Conservation (phyloP, 1,284 basidiomycete genomes). For the Phylloporus gajari region DNA sequence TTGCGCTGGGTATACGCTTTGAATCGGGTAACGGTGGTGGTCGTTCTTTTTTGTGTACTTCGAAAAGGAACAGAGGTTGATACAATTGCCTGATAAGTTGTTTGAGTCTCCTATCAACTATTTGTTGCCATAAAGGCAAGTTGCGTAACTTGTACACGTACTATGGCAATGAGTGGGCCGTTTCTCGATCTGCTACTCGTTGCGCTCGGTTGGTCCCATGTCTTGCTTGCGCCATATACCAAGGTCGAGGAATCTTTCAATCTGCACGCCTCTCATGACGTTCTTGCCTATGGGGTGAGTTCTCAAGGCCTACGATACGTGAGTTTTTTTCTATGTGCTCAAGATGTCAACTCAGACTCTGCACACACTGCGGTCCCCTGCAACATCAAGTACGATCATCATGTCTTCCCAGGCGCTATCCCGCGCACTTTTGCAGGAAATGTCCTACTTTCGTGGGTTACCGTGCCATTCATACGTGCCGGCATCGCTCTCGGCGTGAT, state of each 20-base stretch:
- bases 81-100: constrained; percentile 44
- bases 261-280: constrained; percentile 91
- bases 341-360: constrained; percentile 11
- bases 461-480: constrained; percentile 57
- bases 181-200: constrained; percentile 68
- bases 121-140: too few relatives aligned
- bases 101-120: too few relatives aligned
- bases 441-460: constrained; percentile 65
- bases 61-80: constrained; percentile 70
- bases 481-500: constrained; percentile 56
- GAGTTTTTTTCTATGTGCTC: constrained; percentile 36
- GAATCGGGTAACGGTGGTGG: constrained; percentile 56
- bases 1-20: constrained; percentile 45
- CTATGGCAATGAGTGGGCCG: constrained; percentile 14
- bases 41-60: constrained; percentile 69
- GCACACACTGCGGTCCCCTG: constrained; percentile 3
- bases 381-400: constrained; percentile 83
- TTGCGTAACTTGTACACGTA: too few relatives aligned
- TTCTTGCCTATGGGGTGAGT: constrained; percentile 78
- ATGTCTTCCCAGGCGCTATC: constrained; percentile 88
- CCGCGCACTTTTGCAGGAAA: constrained; percentile 89
- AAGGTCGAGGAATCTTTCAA: constrained; percentile 99
- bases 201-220: constrained; percentile 68
- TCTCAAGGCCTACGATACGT: constrained; percentile 60
- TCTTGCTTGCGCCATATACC: constrained; percentile 85